Base-by-base conservation (phyloP, 2,329 filamentous ascomycete species). In the Pseudogymnoascus sp. region DNA sequence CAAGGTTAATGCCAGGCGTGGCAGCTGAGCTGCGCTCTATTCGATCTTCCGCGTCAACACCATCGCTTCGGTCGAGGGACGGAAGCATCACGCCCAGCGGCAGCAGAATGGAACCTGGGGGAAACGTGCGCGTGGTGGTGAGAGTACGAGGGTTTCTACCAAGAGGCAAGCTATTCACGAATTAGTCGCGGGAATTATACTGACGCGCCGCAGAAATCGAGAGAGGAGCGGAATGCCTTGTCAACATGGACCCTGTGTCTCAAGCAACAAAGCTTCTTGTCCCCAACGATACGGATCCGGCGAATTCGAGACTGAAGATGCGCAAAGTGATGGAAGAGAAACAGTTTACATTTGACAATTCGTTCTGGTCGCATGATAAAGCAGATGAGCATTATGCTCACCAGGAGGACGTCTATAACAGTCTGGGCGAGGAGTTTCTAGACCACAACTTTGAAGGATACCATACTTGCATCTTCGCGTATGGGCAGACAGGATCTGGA, bases 381-480 rank as follows among this genome's bases (percentile, higher is more conserved):
- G 75, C 80, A 25, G 92, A 96, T 72, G 79, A 85, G 33, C 91
- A 97, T 77, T 99, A 97, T 73, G 93, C 95, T 3, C 84, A 88
- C 65, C 95, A 99, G 74, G 90, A 92, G 70, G 90, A 97, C 71
- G 89, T 99, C 62, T 97, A 99, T 80, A 91, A 95, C 71, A 89
- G 89, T 64, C 83, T 99, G 23, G 95, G 95, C 62, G 92, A 97
- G 75, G 95, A 97, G 72, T 97, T 99, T 69, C 83, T 99, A 66
- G 95, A 99, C 75, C 95, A 99, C 82, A 99, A 99, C 78, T 99
- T 99, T 71, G 93, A 97, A 73, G 95, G 95, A 67, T 99, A 99
- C 78, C 93, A 99, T 77, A 99, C 95, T 0, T 99, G 95, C 75
- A 99, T 99, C 69, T 97, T 99, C 73, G 95, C 95, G 65, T 97